phyloP scores from a whole-genome alignment of 2,329 filamentous ascomycete species.

The Epichloe amarillans region DNA sequence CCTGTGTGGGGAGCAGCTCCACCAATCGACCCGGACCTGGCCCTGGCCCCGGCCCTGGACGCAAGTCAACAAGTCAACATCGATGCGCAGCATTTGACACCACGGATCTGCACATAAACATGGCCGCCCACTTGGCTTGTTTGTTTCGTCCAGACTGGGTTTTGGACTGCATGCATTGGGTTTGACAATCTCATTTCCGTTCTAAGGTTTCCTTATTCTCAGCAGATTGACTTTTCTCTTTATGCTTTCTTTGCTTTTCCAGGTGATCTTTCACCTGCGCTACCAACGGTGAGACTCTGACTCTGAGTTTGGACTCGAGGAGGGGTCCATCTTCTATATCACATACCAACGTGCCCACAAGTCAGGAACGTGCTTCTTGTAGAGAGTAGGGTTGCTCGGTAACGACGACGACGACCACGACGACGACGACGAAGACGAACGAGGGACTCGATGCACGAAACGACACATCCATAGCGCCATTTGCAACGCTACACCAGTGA shows the following conservation, averaged over 20 bases:
- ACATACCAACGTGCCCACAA: background rate
- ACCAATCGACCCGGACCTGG: too few species aligned
- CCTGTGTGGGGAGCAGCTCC: background rate
- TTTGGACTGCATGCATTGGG: background rate
- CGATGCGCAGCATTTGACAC: background rate
- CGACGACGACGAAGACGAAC: background rate
- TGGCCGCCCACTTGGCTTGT: conserved; percentile 1
- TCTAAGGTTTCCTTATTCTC: background rate
- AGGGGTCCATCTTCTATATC: background rate
- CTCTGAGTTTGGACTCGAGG: background rate
- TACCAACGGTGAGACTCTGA: background rate
- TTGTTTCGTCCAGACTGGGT: conserved; percentile 3
- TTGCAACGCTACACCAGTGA: background rate
- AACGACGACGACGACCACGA: background rate
- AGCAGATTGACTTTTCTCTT: background rate
- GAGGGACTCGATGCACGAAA: background rate
- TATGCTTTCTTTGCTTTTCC: background rate
- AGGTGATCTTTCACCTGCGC: background rate
- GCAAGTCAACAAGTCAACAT: background rate
- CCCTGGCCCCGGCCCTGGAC: background rate
- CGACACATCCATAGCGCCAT: background rate
- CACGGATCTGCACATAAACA: background rate
- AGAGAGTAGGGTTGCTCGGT: background rate
- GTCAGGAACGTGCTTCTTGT: background rate
- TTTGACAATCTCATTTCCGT: background rate